Evolutionary conservation across 495 filamentous ascomycete species (phyloP).

Genomic region (Hypomontagnella submonticulosa): DNA sequence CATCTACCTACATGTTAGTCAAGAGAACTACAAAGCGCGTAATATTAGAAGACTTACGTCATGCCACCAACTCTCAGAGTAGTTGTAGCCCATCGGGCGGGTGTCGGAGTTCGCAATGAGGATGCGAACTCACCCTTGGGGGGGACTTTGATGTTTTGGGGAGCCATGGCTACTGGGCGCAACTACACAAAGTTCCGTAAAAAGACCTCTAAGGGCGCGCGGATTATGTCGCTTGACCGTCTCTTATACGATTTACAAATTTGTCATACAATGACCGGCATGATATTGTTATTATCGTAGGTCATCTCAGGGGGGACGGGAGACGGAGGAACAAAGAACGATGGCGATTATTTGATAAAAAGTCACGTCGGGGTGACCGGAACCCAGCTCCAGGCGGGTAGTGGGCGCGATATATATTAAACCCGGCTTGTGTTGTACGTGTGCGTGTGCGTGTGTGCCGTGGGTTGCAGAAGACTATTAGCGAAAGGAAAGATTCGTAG

Average conservation of each 20-base stretch:
- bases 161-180: conserved; percentile 57
- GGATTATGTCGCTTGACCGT: conserved; percentile 10
- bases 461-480: conserved; percentile 7
- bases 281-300: conserved; percentile 18
- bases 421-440: conserved; percentile 15
- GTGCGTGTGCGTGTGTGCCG: conserved; percentile 13
- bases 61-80: conserved; percentile 90
- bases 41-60: conserved; percentile 64
- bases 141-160: conserved; percentile 58
- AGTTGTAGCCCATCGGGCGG: conserved; percentile 84
- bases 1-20: conserved; percentile 58
- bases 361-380: conserved; percentile 7
- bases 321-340: conserved; percentile 1
- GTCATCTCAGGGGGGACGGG: conserved; percentile 11
- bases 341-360: conserved; percentile 1
- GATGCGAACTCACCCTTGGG: conserved; percentile 46
- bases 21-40: background rate
- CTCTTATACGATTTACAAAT: conserved; percentile 6
- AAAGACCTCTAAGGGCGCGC: conserved; percentile 4
- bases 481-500: conserved; percentile 30
- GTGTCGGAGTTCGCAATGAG: conserved; percentile 47
- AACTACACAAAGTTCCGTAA: background rate
- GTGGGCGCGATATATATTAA: conserved; percentile 29
- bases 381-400: conserved; percentile 38
- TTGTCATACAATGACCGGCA: conserved; percentile 27